Conservation (phyloP, 139 green algal genomes). For the Volvox africanus region DNA sequence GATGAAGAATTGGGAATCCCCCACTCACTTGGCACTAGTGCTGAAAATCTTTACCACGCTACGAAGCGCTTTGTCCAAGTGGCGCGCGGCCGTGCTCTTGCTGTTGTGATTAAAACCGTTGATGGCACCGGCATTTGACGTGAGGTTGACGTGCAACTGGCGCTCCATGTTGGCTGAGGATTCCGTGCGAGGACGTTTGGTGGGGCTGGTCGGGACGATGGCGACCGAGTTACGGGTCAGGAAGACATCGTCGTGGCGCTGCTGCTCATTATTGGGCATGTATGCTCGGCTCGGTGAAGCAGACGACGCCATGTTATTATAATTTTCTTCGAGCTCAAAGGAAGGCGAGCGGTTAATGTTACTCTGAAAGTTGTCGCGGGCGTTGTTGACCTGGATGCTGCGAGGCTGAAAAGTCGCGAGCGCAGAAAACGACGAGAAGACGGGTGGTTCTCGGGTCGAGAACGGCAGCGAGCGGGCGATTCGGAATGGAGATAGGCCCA, state of each 20-base stretch:
- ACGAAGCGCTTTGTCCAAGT: slow-evolving; percentile 56
- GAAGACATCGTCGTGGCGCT: background rate
- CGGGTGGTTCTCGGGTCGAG: background rate
- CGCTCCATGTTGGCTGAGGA: slow-evolving; percentile 10
- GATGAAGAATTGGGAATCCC: too few relatives aligned
- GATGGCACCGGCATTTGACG: background rate
- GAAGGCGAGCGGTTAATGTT: background rate
- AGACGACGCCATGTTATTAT: slow-evolving; percentile 6
- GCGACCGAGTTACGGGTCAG: background rate
- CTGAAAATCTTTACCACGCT: slow-evolving; percentile 67
- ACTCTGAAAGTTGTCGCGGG: background rate
- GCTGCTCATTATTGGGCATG: background rate
- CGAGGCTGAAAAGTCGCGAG: background rate
- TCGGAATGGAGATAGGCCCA: background rate
- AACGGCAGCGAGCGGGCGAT: background rate
- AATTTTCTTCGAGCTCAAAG: background rate
- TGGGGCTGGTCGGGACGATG: slow-evolving; percentile 13
- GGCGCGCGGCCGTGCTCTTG: background rate
- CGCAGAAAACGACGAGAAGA: background rate
- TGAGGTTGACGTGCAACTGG: background rate
- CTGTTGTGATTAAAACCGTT: background rate
- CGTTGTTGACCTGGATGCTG: background rate
- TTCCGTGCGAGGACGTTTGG: slow-evolving; percentile 19
- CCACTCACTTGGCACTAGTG: slow-evolving; percentile 59
- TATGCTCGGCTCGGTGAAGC: background rate